A percentile compares a stretch with the other conserved stretches of the same genome.
Evolutionary conservation across 805 yeast genomes (phyloP).

Genomic region (Kazachstania psychrophila): DNA sequence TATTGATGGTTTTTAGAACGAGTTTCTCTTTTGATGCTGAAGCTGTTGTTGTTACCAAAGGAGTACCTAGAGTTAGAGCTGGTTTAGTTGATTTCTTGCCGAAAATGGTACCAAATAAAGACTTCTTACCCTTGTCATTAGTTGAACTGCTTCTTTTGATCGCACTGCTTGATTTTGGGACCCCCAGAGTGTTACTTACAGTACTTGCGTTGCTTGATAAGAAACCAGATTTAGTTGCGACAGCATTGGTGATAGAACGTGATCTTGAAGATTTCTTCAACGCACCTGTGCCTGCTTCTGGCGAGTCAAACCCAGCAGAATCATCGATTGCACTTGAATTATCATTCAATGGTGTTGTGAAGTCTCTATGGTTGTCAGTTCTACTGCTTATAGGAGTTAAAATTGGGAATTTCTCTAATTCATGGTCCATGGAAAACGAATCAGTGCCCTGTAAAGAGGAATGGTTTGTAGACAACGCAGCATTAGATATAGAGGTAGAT

Average conservation of each 20-base stretch:
- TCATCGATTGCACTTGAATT: neutral
- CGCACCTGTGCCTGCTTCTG: neutral
- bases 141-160: slow-evolving; percentile 15
- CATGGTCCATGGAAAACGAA: neutral
- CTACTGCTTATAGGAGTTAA: neutral
- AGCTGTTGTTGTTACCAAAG: slow-evolving; percentile 1
- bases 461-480: slow-evolving; percentile 7
- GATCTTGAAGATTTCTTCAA: neutral
- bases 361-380: too few relatives aligned
- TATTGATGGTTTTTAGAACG: neutral
- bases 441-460: too few relatives aligned
- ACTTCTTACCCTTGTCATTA: slow-evolving; percentile 18
- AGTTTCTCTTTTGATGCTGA: neutral
- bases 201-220: neutral
- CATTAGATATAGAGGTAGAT: slow-evolving; percentile 16
- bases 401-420: neutral
- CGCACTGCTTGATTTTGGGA: slow-evolving; percentile 2
- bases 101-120: slow-evolving; percentile 24
- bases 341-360: neutral
- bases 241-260: neutral
- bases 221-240: neutral
- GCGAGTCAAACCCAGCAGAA: neutral
- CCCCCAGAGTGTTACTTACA: too few relatives aligned
- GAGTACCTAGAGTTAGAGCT: slow-evolving; percentile 3
- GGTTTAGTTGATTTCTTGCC: slow-evolving; percentile 19